Evolutionary conservation across 306 rosid species (phyloP).

Genomic region (Canavalia ensiformis): DNA sequence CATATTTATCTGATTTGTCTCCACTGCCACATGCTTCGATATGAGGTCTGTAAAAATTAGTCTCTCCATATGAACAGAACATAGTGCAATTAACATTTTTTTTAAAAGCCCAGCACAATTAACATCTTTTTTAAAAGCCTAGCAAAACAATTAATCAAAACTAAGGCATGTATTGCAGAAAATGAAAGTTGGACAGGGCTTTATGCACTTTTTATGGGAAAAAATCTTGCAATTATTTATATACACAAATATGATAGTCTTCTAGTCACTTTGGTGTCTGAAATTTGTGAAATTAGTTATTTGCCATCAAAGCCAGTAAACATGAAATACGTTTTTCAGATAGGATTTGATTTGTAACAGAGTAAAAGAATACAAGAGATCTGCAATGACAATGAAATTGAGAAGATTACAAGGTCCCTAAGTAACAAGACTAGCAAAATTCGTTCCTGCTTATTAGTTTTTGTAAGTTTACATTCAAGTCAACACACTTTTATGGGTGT

Average conservation of each 20-base stretch:
- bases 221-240: background rate
- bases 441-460: conserved; percentile 15
- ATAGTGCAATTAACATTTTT: background rate
- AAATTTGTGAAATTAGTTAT: background rate
- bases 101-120: too few relatives aligned
- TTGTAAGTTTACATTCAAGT: conserved; percentile 20
- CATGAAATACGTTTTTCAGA: conserved; percentile 16
- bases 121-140: too few relatives aligned
- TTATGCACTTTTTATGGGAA: background rate
- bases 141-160: background rate
- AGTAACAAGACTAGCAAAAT: background rate
- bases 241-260: background rate
- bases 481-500: background rate
- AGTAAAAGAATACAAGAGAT: conserved; percentile 13
- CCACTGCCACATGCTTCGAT: background rate
- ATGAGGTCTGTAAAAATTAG: background rate
- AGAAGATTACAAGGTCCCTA: conserved; percentile 22
- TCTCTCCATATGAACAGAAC: conserved; percentile 4
- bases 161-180: conserved; percentile 1
- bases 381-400: background rate
- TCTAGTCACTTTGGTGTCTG: conserved; percentile 1
- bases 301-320: conserved; percentile 33
- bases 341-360: background rate
- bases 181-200: background rate
- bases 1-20: conserved; percentile 24